These are phyloP conservation scores for Exophiala dermatitidis DNA, from an alignment of 2,329 filamentous ascomycete genomes.

Conservation along the genomic window DNA sequence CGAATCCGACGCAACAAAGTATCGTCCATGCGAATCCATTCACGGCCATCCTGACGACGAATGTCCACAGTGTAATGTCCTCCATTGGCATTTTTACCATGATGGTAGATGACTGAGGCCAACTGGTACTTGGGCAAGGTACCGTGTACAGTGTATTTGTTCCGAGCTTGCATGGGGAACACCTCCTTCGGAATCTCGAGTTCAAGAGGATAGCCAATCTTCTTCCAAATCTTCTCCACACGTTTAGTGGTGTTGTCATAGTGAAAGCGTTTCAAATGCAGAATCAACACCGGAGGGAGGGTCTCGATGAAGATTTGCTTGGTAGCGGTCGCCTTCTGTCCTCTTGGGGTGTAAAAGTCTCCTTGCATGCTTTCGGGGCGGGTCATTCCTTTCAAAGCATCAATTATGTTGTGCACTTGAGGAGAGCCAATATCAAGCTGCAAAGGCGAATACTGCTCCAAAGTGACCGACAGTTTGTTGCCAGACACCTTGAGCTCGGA, in stretches of 20 bases:
- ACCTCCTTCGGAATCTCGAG: conserved; percentile 88
- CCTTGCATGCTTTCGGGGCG: conserved; percentile 77
- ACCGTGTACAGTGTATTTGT: conserved; percentile 57
- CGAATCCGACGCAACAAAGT: conserved; percentile 79
- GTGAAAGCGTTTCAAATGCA: conserved; percentile 95
- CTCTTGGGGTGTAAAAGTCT: conserved; percentile 72
- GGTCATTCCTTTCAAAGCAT: conserved; percentile 79
- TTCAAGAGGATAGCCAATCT: conserved; percentile 88
- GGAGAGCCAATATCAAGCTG: conserved; percentile 89
- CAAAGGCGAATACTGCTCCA: conserved; percentile 88
- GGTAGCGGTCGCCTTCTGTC: conserved; percentile 68
- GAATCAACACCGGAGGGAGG: conserved; percentile 80
- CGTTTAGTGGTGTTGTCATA: conserved; percentile 76
- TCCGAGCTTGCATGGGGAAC: conserved; percentile 68
- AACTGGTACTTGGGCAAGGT: conserved; percentile 76
- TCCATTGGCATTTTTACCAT: conserved; percentile 91
- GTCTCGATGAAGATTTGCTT: conserved; percentile 95
- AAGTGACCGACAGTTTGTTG: conserved; percentile 80
- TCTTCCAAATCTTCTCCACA: conserved; percentile 98
- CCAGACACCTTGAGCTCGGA: conserved; percentile 84
- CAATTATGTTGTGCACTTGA: conserved; percentile 81
- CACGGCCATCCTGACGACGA: conserved; percentile 82
- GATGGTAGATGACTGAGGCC: conserved; percentile 89
- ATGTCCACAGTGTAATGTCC: conserved; percentile 99
- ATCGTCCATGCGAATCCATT: conserved; percentile 95